Conservation (phyloP, 345 rosid species). For the Dovyalis caffra region DNA sequence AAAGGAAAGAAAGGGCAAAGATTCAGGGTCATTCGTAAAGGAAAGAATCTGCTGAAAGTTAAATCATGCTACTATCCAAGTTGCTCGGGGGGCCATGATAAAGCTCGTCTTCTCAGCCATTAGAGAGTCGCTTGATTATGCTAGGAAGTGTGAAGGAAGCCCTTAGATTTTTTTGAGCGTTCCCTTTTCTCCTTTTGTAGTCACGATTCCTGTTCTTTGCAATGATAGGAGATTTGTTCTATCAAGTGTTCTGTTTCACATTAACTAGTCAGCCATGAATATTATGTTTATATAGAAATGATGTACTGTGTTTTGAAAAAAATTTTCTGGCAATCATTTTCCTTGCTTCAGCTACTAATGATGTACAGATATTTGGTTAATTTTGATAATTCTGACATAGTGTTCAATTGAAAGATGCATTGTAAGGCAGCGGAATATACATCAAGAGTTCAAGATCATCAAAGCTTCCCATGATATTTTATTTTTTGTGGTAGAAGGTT, state of each 20-base stretch:
- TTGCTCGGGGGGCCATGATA: slow-evolving; percentile 11
- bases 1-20: slow-evolving; percentile 17
- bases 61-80: slow-evolving; percentile 31
- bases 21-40: slow-evolving; percentile 16
- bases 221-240: not conserved
- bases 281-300: not conserved
- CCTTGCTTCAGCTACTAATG: not conserved
- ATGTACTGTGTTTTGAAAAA: not conserved
- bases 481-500: no score
- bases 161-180: not conserved
- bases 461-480: not conserved
- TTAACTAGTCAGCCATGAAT: not conserved
- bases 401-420: not conserved
- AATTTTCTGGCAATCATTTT: not conserved
- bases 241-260: not conserved
- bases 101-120: slow-evolving; percentile 10
- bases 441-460: no score
- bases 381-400: not conserved
- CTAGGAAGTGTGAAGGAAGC: slow-evolving; percentile 1
- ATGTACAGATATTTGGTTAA: not conserved
- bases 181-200: not conserved
- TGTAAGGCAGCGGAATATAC: not conserved
- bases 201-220: not conserved
- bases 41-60: slow-evolving; percentile 28
- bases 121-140: slow-evolving; percentile 13